phyloP scores from a whole-genome alignment of 768 basidiomycete species.

The button mushroom (Agaricus bisporus) region DNA sequence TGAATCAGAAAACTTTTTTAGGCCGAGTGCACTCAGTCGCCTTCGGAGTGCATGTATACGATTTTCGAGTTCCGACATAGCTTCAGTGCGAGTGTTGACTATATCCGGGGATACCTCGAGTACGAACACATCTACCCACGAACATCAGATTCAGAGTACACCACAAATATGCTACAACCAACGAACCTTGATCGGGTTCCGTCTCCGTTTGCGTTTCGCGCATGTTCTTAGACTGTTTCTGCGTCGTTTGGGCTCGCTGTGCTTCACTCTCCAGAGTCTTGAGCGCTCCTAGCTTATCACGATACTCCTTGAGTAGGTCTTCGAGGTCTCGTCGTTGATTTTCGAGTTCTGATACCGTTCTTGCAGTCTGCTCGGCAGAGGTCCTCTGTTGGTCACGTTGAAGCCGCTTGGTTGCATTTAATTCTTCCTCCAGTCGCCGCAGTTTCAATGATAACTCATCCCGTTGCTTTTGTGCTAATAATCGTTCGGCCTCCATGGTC shows the following conservation, averaged over 20 bases:
- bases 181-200: slow-evolving; percentile 10
- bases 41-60: slow-evolving; percentile 51
- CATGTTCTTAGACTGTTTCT: not conserved
- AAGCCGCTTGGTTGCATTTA: slow-evolving; percentile 15
- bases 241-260: not conserved
- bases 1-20: slow-evolving; percentile 49
- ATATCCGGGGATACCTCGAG: slow-evolving; percentile 30
- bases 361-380: slow-evolving; percentile 8
- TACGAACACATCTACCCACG: slow-evolving; percentile 53
- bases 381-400: slow-evolving; percentile 15
- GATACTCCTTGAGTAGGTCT: slow-evolving; percentile 6
- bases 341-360: slow-evolving; percentile 8
- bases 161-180: not conserved
- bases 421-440: slow-evolving; percentile 10
- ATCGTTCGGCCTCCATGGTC: slow-evolving; percentile 20
- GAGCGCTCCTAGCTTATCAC: not conserved
- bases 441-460: slow-evolving; percentile 6
- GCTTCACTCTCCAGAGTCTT: not conserved
- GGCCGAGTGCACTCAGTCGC: slow-evolving; percentile 53
- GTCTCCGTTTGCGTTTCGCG: not conserved
- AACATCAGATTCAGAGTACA: not conserved
- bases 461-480: slow-evolving; percentile 17
- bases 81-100: slow-evolving; percentile 27
- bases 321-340: slow-evolving; percentile 7
- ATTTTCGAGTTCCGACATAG: slow-evolving; percentile 39